Evolutionary conservation across 805 yeast genomes (phyloP).

Genomic region (Yarrowia phangngaensis): DNA sequence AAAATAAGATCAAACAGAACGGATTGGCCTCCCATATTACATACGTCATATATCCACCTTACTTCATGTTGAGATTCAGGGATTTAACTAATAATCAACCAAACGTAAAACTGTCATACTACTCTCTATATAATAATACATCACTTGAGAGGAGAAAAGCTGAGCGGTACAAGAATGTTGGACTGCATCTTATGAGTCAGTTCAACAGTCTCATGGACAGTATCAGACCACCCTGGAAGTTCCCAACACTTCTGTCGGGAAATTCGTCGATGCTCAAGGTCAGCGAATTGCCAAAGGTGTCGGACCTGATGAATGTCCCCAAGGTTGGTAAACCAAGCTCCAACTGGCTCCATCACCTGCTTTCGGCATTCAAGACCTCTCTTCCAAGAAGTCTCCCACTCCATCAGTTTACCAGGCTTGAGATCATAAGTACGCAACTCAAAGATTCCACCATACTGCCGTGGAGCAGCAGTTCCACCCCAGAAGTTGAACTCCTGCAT

Average conservation of each 20-base stretch:
- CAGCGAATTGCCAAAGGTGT: constrained; percentile 47
- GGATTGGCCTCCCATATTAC: background rate
- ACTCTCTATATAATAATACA: background rate
- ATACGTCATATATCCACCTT: too few species aligned
- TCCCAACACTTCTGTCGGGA: constrained; percentile 46
- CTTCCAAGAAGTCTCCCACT: constrained; percentile 46
- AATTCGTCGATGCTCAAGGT: constrained; percentile 43
- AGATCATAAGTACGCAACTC: constrained; percentile 43
- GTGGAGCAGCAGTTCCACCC: constrained; percentile 47
- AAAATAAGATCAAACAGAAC: background rate
- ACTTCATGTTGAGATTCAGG: too few species aligned
- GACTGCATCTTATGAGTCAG: constrained; percentile 42
- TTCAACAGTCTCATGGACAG: constrained; percentile 44
- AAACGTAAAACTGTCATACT: too few species aligned
- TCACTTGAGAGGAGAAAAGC: constrained; percentile 42
- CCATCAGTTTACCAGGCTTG: constrained; percentile 43
- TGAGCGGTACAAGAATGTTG: constrained; percentile 42
- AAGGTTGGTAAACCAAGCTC: constrained; percentile 45
- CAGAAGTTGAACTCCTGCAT: constrained; percentile 46
- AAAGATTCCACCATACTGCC: constrained; percentile 43
- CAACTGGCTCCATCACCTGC: constrained; percentile 48
- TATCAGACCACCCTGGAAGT: constrained; percentile 46
- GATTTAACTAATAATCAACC: too few species aligned
- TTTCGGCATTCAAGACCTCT: constrained; percentile 44
- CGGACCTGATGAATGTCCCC: constrained; percentile 44